Conservation (phyloP, 73 alveolate genomes). For the Tetrahymena elliotti region DNA sequence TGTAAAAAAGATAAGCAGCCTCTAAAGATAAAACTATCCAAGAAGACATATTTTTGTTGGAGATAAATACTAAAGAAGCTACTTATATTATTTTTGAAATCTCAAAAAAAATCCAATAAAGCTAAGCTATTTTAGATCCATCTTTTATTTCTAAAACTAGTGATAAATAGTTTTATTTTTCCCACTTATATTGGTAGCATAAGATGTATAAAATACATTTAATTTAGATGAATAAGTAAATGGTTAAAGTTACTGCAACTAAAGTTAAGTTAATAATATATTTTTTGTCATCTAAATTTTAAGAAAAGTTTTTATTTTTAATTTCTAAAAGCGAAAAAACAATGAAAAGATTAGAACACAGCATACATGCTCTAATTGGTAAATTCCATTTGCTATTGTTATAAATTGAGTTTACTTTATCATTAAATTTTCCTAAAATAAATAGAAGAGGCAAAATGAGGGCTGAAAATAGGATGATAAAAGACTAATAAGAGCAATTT, state of each 20-base stretch:
- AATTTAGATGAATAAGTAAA: background rate
- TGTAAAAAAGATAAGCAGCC: background rate
- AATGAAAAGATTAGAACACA: background rate
- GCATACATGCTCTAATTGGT: background rate
- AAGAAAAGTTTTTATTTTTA: background rate
- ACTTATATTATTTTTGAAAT: background rate
- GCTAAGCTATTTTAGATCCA: background rate
- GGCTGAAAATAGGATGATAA: background rate
- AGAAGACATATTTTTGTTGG: background rate
- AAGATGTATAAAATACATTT: background rate
- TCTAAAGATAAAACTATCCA: background rate
- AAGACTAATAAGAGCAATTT: background rate
- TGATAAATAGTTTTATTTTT: background rate
- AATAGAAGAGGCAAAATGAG: background rate
- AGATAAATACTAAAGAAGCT: background rate
- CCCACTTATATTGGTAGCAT: background rate
- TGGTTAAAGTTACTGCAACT: background rate
- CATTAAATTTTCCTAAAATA: background rate
- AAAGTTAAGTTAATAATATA: background rate
- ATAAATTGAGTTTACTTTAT: background rate
- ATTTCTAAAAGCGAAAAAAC: background rate
- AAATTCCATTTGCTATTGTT: background rate
- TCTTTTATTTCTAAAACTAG: background rate
- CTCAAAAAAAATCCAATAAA: background rate
- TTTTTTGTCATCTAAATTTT: background rate